Evolutionary conservation across 805 yeast genomes (phyloP), one percentile per base, ranked within the genome.

Genomic region (Metahyphopichia silvanorum): DNA sequence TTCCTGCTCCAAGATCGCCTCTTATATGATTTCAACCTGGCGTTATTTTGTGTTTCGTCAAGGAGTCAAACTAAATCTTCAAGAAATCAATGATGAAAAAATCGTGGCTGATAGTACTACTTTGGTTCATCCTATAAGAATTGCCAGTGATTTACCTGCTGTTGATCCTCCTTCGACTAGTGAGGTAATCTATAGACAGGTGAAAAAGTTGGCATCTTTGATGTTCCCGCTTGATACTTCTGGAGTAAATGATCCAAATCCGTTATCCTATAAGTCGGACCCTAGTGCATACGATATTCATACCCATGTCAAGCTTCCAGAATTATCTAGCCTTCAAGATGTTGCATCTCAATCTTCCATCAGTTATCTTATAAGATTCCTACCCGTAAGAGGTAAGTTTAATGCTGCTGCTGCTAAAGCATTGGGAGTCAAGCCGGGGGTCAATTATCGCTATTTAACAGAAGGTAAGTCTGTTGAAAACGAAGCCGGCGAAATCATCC

Each of bases 21-120:
- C 54, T 7, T 81, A 77, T 51, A 66, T 84, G 28, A 73, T 86
- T 3, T 73, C 89, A 1, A 76, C 91, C 0, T 87, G 96, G 95
- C 71, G 95, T 42, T 77, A 78, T 43, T 89, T 91, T 60, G 86
- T 88, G 10, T 86, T 86, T 53, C 73, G 96, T 41, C 75, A 80
- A 46, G 88, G 87, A 1, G 71, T 83, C 30, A 67, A 71, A 21
- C 52, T 85, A 33, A 57, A 57, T 3, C 53, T 67, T 17, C 30
- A 45, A 16, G 67, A 57, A 21, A 41, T 61, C 16, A 40, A 54
- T 25, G 51, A 68, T 44, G 43, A 47, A 19, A 40, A 48, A 12
- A 35, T 60, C 12, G 47, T 63, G 16, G 63, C 44, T 11, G 71
- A 64, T 39, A 51, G 68, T 12, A 57, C 61, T 25, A 40, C 74